Percentiles rank a stretch among this genome's conserved stretches.
phyloP scores from a whole-genome alignment of 345 rosid genomes.

The Salix koriyanagi region DNA sequence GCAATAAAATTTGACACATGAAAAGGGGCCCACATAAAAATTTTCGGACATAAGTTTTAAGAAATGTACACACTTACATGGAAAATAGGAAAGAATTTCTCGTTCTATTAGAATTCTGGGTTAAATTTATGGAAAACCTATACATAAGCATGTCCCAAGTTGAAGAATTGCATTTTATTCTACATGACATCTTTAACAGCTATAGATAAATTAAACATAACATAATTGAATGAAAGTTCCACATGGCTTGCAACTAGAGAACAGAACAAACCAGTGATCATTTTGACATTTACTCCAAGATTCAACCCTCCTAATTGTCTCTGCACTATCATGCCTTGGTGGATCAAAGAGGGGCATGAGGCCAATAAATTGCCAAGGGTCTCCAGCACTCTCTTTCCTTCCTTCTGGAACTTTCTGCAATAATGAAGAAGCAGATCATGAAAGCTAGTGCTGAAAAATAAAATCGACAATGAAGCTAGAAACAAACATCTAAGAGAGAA shows the following conservation, averaged over 20 bases:
- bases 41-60: not conserved
- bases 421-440: not conserved
- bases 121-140: not conserved
- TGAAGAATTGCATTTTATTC: not conserved
- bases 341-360: constrained; percentile 99
- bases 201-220: not conserved
- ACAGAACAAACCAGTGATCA: constrained; percentile 74
- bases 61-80: not conserved
- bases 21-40: not conserved
- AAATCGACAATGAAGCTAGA: not conserved
- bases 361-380: constrained; percentile 94
- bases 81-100: not conserved
- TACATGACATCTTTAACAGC: not conserved
- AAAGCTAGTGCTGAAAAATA: not conserved
- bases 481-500: not conserved
- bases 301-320: constrained; percentile 89
- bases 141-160: not conserved
- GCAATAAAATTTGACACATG: not conserved
- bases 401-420: constrained; percentile 91
- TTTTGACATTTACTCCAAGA: constrained; percentile 95
- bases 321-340: constrained; percentile 98
- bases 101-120: not conserved
- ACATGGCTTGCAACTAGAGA: constrained; percentile 12
- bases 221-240: not conserved
- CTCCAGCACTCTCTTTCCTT: constrained; percentile 83